Evolutionary conservation across 257 asterid genomes (phyloP).

Genomic region (Scutellaria baicalensis): DNA sequence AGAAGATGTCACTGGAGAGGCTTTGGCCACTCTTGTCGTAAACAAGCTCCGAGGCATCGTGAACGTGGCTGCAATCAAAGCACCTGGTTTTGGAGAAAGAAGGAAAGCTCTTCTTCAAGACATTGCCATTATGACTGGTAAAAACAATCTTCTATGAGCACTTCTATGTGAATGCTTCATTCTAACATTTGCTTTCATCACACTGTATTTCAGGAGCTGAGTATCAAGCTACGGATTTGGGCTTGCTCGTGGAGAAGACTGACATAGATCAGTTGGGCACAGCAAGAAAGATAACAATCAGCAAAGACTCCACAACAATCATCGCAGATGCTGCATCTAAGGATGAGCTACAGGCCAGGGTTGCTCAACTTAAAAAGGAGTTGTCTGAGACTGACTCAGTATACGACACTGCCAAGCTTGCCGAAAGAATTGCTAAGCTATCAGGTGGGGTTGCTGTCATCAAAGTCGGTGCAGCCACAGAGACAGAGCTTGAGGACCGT

Average conservation of each 20-base stretch:
- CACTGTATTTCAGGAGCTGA: conserved; percentile 64
- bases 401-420: conserved; percentile 81
- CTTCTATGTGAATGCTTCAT: not conserved
- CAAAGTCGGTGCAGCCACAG: conserved; percentile 98
- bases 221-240: conserved; percentile 85
- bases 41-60: conserved; percentile 89
- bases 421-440: conserved; percentile 90
- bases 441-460: conserved; percentile 99
- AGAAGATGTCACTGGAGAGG: conserved; percentile 95
- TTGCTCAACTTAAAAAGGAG: conserved; percentile 86
- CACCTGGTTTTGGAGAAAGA: conserved; percentile 99
- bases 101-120: conserved; percentile 96
- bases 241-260: conserved; percentile 74
- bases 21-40: conserved; percentile 94
- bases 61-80: conserved; percentile 96
- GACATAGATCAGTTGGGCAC: conserved; percentile 72
- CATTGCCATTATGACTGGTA: conserved; percentile 93
- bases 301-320: conserved; percentile 77
- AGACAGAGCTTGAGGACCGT: conserved; percentile 92
- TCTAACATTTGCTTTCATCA: not conserved
- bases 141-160: not conserved
- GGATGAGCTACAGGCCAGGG: conserved; percentile 87
- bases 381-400: conserved; percentile 70
- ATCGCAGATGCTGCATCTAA: conserved; percentile 97
- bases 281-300: conserved; percentile 81